Conservation (phyloP, 2,329 filamentous ascomycete species). For the Cladosporium colombiae region DNA sequence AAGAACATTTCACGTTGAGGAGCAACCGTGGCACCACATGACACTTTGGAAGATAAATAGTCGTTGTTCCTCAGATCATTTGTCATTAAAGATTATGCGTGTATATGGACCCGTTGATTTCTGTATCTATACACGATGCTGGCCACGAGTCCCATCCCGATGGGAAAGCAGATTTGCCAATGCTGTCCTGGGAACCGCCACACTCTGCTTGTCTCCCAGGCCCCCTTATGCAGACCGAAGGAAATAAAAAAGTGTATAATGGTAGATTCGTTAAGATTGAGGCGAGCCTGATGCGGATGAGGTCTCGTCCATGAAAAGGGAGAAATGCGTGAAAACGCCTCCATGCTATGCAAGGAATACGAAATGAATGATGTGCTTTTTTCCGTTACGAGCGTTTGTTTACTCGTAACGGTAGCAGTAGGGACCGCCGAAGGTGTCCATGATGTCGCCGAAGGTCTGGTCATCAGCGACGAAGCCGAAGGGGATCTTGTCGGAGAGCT, state of each 20-base stretch:
- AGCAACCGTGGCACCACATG: background rate
- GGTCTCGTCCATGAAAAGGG: slow-evolving; percentile 4
- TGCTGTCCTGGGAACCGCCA: background rate
- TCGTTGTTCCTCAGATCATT: background rate
- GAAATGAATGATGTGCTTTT: slow-evolving; percentile 14
- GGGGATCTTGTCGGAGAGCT: slow-evolving; percentile 42
- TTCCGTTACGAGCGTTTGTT: background rate
- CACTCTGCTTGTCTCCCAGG: background rate
- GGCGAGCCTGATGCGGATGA: background rate
- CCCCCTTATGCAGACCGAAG: background rate
- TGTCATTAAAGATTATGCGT: slow-evolving; percentile 8
- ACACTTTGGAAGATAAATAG: background rate
- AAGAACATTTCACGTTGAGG: background rate
- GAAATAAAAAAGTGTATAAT: slow-evolving; percentile 12
- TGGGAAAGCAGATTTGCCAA: background rate
- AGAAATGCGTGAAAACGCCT: slow-evolving; percentile 11
- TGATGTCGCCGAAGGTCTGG: slow-evolving; percentile 19
- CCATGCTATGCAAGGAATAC: slow-evolving; percentile 12
- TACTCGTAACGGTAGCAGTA: slow-evolving; percentile 25
- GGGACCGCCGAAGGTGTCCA: slow-evolving; percentile 22
- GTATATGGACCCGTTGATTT: slow-evolving; percentile 5
- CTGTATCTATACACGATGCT: slow-evolving; percentile 1
- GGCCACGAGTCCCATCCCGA: background rate
- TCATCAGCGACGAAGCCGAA: slow-evolving; percentile 22
- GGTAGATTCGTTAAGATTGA: slow-evolving; percentile 12